These are phyloP conservation scores for Brettanomyces naardenensis DNA, from an alignment of 805 yeast genomes.

Conservation along the genomic window DNA sequence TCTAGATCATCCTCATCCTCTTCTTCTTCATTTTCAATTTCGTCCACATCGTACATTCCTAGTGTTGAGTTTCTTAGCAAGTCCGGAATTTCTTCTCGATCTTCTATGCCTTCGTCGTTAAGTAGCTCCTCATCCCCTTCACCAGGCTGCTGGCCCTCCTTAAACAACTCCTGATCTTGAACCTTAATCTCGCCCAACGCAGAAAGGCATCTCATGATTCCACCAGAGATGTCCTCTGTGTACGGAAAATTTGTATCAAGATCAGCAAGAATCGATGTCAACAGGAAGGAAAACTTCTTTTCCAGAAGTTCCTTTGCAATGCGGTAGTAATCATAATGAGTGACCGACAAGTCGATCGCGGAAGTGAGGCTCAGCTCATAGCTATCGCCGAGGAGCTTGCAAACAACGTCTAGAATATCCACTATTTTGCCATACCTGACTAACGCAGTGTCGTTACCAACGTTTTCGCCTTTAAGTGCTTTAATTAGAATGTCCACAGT, in stretches of 20 bases:
- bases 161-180: slow-evolving; percentile 50
- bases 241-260: slow-evolving; percentile 71
- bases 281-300: slow-evolving; percentile 47
- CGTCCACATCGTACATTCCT: slow-evolving; percentile 88
- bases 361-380: slow-evolving; percentile 17
- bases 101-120: slow-evolving; percentile 54
- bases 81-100: slow-evolving; percentile 70
- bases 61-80: slow-evolving; percentile 80
- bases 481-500: slow-evolving; percentile 61
- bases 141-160: slow-evolving; percentile 25
- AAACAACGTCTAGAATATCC: slow-evolving; percentile 42
- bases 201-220: slow-evolving; percentile 52
- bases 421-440: slow-evolving; percentile 46
- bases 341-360: slow-evolving; percentile 35
- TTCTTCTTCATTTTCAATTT: slow-evolving; percentile 34
- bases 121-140: slow-evolving; percentile 49
- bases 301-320: slow-evolving; percentile 64
- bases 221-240: slow-evolving; percentile 49
- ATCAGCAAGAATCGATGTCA: slow-evolving; percentile 53
- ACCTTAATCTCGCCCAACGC: slow-evolving; percentile 48
- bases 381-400: slow-evolving; percentile 35
- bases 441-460: slow-evolving; percentile 29
- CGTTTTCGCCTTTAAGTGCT: slow-evolving; percentile 45
- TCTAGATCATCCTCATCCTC: slow-evolving; percentile 19
- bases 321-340: slow-evolving; percentile 53